Evolutionary conservation across 306 rosid genomes (phyloP).

Genomic region (Glycine soja): DNA sequence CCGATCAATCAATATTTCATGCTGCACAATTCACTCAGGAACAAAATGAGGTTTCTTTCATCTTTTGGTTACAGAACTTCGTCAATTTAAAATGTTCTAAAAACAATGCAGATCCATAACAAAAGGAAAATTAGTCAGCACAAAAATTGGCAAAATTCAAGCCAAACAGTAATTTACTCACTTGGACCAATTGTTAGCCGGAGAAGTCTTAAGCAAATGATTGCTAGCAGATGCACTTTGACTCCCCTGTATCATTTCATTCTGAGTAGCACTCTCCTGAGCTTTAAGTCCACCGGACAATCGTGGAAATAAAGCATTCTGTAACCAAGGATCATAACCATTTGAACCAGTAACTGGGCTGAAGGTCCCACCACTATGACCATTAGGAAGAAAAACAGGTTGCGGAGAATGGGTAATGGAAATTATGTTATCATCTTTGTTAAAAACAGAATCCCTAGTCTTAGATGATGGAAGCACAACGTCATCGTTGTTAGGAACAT

Average conservation of each 20-base stretch:
- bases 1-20: constrained; percentile 23
- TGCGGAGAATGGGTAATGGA: constrained; percentile 69
- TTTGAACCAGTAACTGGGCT: constrained; percentile 66
- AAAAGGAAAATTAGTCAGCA: constrained; percentile 24
- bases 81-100: constrained; percentile 19
- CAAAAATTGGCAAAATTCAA: constrained; percentile 8
- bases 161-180: constrained; percentile 59
- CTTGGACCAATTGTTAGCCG: constrained; percentile 78
- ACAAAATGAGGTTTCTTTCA: background rate
- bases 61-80: constrained; percentile 9
- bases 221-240: constrained; percentile 60
- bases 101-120: constrained; percentile 16
- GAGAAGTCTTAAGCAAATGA: constrained; percentile 69
- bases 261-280: constrained; percentile 67
- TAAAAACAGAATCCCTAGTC: constrained; percentile 73
- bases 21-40: background rate
- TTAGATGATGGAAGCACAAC: constrained; percentile 71
- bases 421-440: constrained; percentile 70
- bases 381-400: constrained; percentile 70
- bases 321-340: constrained; percentile 85
- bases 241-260: constrained; percentile 72
- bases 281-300: constrained; percentile 65
- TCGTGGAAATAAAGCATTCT: constrained; percentile 75
- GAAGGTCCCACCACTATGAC: constrained; percentile 70
- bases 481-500: constrained; percentile 70